Evolutionary conservation across 78 protist genomes (phyloP), one percentile per base, ranked within the genome.

Genomic region (Anaeramoeba flamelloides): DNA sequence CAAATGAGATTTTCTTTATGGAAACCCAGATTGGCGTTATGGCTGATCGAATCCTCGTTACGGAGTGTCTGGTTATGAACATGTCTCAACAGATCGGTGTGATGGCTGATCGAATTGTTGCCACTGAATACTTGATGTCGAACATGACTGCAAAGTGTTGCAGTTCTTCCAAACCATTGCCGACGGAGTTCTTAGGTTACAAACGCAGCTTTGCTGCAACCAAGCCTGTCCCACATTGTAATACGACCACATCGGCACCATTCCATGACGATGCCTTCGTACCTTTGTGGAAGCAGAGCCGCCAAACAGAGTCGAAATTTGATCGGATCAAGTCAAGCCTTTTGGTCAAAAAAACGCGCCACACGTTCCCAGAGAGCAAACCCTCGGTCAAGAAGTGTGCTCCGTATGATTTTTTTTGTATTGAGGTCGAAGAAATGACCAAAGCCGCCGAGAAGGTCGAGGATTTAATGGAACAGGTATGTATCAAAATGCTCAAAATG

Each of bases 111-210:
- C 74, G 74, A 30, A 64, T 64, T 64, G 74, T 64, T 30, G 38
- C 30, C 38, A 64, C 74, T n/a, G 74, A 64, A 30, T 64, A 64
- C 74, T 30, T 64, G 74, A 64, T 64, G 74, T 64, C 74, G 30
- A 64, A 64, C 74, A 64, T 64, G 74, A 64, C 74, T n/a, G 74
- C 38, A n/a, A n/a, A 64, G 30, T 30, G 74, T 64, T n/a, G 74
- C 30, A 30, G 30, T 30, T 64, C 30, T 30, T n/a, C 74, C 30
- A 30, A 64, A 30, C 30, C 74, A 64, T 30, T n/a, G 38, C 30
- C 74, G 74, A 64, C 74, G 30, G 74, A 64, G 74, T 64, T n/a
- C 74, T 30, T 64, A 30, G 30, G 30, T 30, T 64, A 30, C 30
- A 64, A 64, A n/a, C n/a, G n/a, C n/a, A n/a, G n/a, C n/a, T n/a